These are phyloP conservation scores for Leishmania gerbilli DNA, from an alignment of 208 protist species.

Conservation along the genomic window DNA sequence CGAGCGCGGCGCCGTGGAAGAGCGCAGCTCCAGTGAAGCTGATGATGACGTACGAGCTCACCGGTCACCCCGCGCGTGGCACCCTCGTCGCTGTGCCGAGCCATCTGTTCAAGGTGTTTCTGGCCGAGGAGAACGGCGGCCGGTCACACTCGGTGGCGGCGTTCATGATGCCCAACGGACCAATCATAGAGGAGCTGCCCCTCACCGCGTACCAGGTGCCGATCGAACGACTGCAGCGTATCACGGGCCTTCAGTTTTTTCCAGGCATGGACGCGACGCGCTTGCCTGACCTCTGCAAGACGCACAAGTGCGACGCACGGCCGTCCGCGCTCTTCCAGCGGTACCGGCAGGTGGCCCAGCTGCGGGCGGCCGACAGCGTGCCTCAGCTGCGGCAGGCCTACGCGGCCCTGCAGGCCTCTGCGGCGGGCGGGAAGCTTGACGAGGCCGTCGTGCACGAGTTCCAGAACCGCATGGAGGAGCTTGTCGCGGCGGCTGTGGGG, in stretches of 20 bases:
- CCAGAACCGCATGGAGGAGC: conserved; percentile 46
- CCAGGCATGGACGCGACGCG: conserved; percentile 30
- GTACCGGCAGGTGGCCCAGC: conserved; percentile 63
- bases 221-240: conserved; percentile 42
- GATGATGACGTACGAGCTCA: conserved; percentile 69
- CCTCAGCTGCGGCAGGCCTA: conserved; percentile 56
- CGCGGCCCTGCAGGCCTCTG: conserved; percentile 29
- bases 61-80: conserved; percentile 37
- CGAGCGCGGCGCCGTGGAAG: conserved; percentile 1
- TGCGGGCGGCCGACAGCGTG: conserved; percentile 56
- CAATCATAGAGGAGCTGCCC: conserved; percentile 63
- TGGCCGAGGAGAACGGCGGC: conserved; percentile 50
- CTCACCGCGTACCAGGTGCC: conserved; percentile 78
- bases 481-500: conserved; percentile 35
- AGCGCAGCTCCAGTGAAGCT: conserved; percentile 20
- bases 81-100: conserved; percentile 75
- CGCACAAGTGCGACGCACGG: conserved; percentile 50
- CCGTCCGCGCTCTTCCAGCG: conserved; percentile 45
- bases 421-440: conserved; percentile 32
- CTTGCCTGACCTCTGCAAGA: conserved; percentile 60
- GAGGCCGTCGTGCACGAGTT: conserved; percentile 44
- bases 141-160: conserved; percentile 41
- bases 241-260: conserved; percentile 84
- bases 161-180: conserved; percentile 82
- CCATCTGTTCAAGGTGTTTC: conserved; percentile 84